Evolutionary conservation across 768 basidiomycete species (phyloP), one percentile per base, ranked within the genome.

Genomic region (Mycena epipterygia): DNA sequence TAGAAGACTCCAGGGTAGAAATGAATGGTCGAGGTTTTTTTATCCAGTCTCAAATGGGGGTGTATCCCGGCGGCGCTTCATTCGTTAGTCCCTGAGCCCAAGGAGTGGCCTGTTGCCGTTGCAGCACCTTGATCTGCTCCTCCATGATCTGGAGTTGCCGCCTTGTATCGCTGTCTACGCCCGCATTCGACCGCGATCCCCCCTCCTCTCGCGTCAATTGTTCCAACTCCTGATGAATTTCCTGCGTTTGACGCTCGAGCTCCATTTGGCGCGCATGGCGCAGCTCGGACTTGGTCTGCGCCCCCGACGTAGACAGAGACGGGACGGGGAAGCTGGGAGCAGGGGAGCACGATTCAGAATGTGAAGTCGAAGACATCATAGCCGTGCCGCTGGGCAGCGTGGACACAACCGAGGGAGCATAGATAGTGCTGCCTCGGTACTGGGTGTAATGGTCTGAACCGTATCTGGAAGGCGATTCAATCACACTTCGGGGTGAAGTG

Each of bases 271-370:
- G 57, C 17, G 42, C 42, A 19, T 11, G 23, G 23, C 42, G 37
- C 27, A 49, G 46, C 51, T 62, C 70, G 44, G n/a, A 75, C 76
- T 17, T 67, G 39, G 57, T 59, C 42, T 59, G 57, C 4, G 41
- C 39, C 13, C 27, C 57, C 14, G 29, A 1, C 19, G 48, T 29
- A 12, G 48, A 33, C 19, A 17, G 51, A 12, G 48, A 33, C 19
- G 29, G 51, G 7, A 52, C 8, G 30, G 51, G 30, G 8, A 52
- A 30, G 3, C 16, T 25, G 12, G 48, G 48, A 29, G 48, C 48
- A 44, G 48, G 17, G 27, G 5, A 49, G 48, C 2, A 6, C 48
- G 48, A 25, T 27, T 27, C 48, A 49, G 48, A 49, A 29, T 49
- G 27, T 21, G 25, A 29, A 14, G 4, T 21, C 23, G 48, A 7